A percentile compares a stretch with the other conserved stretches of the same genome.
Evolutionary conservation across 768 basidiomycete genomes (phyloP).

Genomic region (Tylopilus rubrobrunneus): DNA sequence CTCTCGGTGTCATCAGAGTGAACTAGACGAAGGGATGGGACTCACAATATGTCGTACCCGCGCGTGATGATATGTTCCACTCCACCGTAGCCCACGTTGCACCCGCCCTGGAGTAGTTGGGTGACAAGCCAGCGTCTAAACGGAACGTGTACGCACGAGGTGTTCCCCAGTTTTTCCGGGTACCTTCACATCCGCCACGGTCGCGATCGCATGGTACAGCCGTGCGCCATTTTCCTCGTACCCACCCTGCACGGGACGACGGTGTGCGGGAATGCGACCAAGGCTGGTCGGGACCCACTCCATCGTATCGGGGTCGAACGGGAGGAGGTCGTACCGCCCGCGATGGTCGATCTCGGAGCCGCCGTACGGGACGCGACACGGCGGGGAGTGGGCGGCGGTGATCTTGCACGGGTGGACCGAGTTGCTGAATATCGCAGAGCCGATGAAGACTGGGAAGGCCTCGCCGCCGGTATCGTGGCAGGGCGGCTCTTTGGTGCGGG

Average conservation of each 20-base stretch:
- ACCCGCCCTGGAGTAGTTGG: slow-evolving; percentile 33
- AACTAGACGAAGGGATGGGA: not conserved
- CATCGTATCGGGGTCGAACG: slow-evolving; percentile 65
- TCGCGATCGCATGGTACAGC: slow-evolving; percentile 64
- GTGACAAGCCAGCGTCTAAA: not conserved
- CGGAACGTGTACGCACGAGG: slow-evolving; percentile 42
- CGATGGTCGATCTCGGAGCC: slow-evolving; percentile 56
- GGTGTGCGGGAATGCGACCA: slow-evolving; percentile 56
- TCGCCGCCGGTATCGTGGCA: slow-evolving; percentile 54
- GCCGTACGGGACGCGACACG: slow-evolving; percentile 58
- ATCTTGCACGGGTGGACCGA: slow-evolving; percentile 86
- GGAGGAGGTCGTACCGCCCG: slow-evolving; percentile 73
- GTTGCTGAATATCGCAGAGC: slow-evolving; percentile 62
- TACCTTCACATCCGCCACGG: slow-evolving; percentile 49
- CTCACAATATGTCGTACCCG: slow-evolving; percentile 44
- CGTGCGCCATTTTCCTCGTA: slow-evolving; percentile 66
- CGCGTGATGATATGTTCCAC: slow-evolving; percentile 36
- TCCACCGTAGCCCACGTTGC: slow-evolving; percentile 38
- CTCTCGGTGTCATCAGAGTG: not conserved
- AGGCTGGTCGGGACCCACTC: slow-evolving; percentile 64
- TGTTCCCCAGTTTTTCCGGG: slow-evolving; percentile 75
- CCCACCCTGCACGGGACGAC: slow-evolving; percentile 65
- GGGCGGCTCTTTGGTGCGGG: slow-evolving; percentile 47
- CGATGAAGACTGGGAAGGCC: slow-evolving; percentile 58
- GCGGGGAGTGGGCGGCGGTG: slow-evolving; percentile 50